A percentile compares a stretch with the other conserved stretches of the same genome.
These are phyloP conservation scores for Tylopilus sp. DNA, from an alignment of 1,284 basidiomycete genomes.

Conservation along the genomic window DNA sequence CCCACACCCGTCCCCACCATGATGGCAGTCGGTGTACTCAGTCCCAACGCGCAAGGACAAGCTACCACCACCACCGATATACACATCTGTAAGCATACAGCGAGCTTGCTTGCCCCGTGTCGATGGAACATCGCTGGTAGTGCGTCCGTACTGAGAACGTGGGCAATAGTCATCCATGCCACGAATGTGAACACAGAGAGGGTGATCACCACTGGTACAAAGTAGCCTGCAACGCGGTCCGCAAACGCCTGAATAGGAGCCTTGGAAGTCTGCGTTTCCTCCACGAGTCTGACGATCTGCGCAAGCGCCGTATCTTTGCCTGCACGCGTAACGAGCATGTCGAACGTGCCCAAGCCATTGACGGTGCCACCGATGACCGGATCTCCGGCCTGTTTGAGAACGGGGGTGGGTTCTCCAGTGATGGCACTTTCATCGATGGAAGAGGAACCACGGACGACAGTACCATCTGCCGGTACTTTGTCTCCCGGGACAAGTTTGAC, in stretches of 20 bases:
- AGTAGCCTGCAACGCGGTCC: constrained; percentile 91
- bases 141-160: constrained; percentile 51
- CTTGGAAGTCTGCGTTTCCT: constrained; percentile 97
- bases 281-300: constrained; percentile 96
- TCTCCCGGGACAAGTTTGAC: constrained; percentile 96
- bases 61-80: constrained; percentile 98
- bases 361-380: constrained; percentile 94
- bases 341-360: constrained; percentile 93
- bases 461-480: constrained; percentile 94
- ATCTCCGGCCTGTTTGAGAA: constrained; percentile 80
- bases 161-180: constrained; percentile 79
- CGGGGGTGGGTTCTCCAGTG: constrained; percentile 93
- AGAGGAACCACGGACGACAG: constrained; percentile 81
- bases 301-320: constrained; percentile 94
- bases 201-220: constrained; percentile 89
- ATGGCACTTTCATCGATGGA: constrained; percentile 96
- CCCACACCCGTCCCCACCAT: constrained; percentile 99
- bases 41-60: constrained; percentile 95
- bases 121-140: constrained; percentile 84
- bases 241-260: constrained; percentile 98
- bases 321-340: constrained; percentile 92
- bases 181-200: constrained; percentile 83
- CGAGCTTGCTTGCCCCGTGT: constrained; percentile 82
- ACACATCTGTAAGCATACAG: constrained; percentile 94
- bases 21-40: constrained; percentile 96